Evolutionary conservation across 176 grass and related monocot genomes (phyloP).

Genomic region (Tillandsia leiboldiana): DNA sequence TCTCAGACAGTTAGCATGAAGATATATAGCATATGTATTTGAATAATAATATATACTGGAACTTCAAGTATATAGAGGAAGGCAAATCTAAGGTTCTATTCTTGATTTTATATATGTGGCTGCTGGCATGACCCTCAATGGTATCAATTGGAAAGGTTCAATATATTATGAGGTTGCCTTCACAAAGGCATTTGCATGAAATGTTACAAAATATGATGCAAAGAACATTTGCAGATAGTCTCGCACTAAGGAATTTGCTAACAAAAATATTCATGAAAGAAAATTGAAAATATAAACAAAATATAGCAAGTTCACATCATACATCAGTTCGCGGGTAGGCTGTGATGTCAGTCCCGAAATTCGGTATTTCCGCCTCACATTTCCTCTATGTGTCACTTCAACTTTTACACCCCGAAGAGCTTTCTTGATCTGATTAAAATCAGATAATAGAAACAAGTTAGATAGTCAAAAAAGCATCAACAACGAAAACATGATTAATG

Average conservation of each 20-base stretch:
- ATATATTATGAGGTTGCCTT: no score
- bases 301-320: constrained; percentile 18
- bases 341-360: constrained; percentile 79
- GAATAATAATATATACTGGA: no score
- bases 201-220: background rate
- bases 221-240: no score
- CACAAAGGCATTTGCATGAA: background rate
- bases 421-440: constrained; percentile 78
- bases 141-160: no score
- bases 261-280: background rate
- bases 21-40: no score
- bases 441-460: background rate
- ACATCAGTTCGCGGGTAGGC: constrained; percentile 94
- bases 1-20: no score
- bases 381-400: constrained; percentile 96
- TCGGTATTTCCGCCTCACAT: constrained; percentile 94
- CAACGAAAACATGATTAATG: background rate
- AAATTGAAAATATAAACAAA: background rate
- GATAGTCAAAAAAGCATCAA: background rate
- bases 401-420: constrained; percentile 91
- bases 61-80: no score
- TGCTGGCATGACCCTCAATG: no score
- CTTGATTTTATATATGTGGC: no score
- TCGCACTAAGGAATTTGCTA: background rate
- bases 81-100: no score